Conservation (phyloP, 1,284 basidiomycete species). For the Marasmius oreades region DNA sequence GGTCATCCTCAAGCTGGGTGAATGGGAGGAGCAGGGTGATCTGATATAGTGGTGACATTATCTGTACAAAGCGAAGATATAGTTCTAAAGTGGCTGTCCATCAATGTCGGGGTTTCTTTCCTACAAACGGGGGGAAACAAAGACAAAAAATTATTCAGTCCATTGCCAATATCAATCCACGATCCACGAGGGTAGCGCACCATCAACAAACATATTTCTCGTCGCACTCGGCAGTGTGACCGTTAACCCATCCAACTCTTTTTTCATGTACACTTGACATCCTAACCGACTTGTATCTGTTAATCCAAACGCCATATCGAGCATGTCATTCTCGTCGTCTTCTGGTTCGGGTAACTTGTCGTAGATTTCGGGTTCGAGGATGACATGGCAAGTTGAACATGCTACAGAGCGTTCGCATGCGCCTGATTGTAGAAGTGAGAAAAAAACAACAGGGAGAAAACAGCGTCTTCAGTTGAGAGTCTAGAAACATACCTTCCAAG, state of each 20-base stretch:
- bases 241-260: slow-evolving; percentile 82
- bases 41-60: no score
- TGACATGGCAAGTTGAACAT: slow-evolving; percentile 97
- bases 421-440: slow-evolving; percentile 42
- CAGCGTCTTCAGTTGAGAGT: no score
- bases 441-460: slow-evolving; percentile 5
- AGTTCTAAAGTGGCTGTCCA: not conserved
- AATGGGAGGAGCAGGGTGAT: no score
- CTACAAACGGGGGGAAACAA: slow-evolving; percentile 7
- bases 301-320: slow-evolving; percentile 96
- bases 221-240: slow-evolving; percentile 91
- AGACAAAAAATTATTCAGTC: not conserved
- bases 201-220: slow-evolving; percentile 96
- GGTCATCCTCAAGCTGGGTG: no score
- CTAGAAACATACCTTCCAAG: slow-evolving; percentile 74
- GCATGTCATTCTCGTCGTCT: slow-evolving; percentile 98
- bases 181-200: slow-evolving; percentile 38
- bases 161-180: not conserved
- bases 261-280: slow-evolving; percentile 83
- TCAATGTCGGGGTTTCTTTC: slow-evolving; percentile 23
- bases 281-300: slow-evolving; percentile 88
- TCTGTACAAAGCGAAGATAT: not conserved
- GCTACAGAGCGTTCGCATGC: slow-evolving; percentile 97
- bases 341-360: slow-evolving; percentile 88
- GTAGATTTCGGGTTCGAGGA: slow-evolving; percentile 81